Conservation (phyloP, 2,329 filamentous ascomycete genomes). For the Peltaster fructicola region DNA sequence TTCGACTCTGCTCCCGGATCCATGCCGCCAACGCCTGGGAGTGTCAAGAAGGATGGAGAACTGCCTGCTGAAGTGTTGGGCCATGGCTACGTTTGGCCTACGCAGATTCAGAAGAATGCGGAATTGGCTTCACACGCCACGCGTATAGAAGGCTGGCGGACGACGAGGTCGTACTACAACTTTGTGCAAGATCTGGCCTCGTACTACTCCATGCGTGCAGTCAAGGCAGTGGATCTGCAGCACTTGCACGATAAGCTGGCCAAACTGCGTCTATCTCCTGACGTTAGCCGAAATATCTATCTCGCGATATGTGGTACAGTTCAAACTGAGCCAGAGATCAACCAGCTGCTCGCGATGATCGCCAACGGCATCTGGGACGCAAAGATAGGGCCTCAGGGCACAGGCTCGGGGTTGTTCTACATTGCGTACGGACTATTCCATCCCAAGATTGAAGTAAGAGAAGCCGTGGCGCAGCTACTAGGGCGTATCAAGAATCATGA, state of each 20-base stretch:
- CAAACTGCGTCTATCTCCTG: slow-evolving; percentile 57
- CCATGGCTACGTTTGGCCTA: slow-evolving; percentile 89
- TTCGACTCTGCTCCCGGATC: slow-evolving; percentile 1
- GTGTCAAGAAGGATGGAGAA: slow-evolving; percentile 2
- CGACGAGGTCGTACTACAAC: slow-evolving; percentile 85
- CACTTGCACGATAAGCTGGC: slow-evolving; percentile 86
- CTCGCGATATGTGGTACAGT: slow-evolving; percentile 53
- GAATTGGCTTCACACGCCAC: slow-evolving; percentile 86
- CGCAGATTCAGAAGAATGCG: slow-evolving; percentile 60
- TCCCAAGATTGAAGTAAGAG: slow-evolving; percentile 61
- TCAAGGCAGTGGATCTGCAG: slow-evolving; percentile 70
- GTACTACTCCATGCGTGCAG: slow-evolving; percentile 28
- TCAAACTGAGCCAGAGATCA: slow-evolving; percentile 59
- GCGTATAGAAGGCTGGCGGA: slow-evolving; percentile 91
- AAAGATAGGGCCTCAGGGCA: slow-evolving; percentile 6
- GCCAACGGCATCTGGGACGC: slow-evolving; percentile 14
- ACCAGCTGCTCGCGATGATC: slow-evolving; percentile 27
- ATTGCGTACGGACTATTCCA: slow-evolving; percentile 83
- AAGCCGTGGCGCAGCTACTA: slow-evolving; percentile 60
- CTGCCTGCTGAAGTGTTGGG: slow-evolving; percentile 29
- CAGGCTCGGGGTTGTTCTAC: slow-evolving; percentile 64
- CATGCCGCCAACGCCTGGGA: slow-evolving; percentile 1
- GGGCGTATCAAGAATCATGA: slow-evolving; percentile 73
- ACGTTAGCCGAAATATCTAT: slow-evolving; percentile 71
- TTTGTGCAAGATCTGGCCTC: slow-evolving; percentile 44